Base-by-base conservation (phyloP, 2,329 filamentous ascomycete species). In the Ophiocordyceps australis region DNA sequence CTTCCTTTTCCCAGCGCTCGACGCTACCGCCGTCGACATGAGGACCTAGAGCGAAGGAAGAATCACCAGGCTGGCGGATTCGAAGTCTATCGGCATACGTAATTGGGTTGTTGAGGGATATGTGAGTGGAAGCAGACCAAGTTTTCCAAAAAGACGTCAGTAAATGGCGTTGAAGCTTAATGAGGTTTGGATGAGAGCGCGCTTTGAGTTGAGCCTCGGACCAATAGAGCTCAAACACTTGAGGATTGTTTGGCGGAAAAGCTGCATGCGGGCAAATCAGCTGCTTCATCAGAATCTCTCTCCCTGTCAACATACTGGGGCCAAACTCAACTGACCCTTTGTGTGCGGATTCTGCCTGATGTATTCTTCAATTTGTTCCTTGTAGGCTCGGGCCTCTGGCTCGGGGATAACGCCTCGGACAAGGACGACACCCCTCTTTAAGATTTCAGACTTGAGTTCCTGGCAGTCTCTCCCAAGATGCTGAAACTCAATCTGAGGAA, bases 201-300 rank as follows among this genome's bases (percentile, higher is more conserved):
- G 74, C 76, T 34, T 64, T 60, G 22, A 77, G 53, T 42, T 85
- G 78, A 2, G 73, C 55, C 2, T 59, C 57, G 0, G 74, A 75
- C 76, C 76, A 82, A 49, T 82, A 83, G 2, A 83, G 53, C 43
- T 82, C 77, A 38, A 68, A 80, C 5, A 83, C 75, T 23, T 77
- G 70, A 0, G 74, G 75, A 22, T 72, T 59, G 23, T 74, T 52
- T 0, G 60, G 47, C 0, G 75, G 78, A 33, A 79, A 83, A 3
- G 69, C 75, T 63, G 20, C 4, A 13, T n/a, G n/a, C n/a, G n/a
- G n/a, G n/a, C n/a, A n/a, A n/a, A n/a, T n/a, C n/a, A n/a, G n/a
- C n/a, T n/a, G n/a, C n/a, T n/a, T n/a, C n/a, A n/a, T n/a, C n/a
- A n/a, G n/a, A n/a, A n/a, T n/a, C n/a, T n/a, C n/a, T n/a, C n/a